Base-by-base conservation (phyloP, 768 basidiomycete genomes). In the Suillus tomentosus region DNA sequence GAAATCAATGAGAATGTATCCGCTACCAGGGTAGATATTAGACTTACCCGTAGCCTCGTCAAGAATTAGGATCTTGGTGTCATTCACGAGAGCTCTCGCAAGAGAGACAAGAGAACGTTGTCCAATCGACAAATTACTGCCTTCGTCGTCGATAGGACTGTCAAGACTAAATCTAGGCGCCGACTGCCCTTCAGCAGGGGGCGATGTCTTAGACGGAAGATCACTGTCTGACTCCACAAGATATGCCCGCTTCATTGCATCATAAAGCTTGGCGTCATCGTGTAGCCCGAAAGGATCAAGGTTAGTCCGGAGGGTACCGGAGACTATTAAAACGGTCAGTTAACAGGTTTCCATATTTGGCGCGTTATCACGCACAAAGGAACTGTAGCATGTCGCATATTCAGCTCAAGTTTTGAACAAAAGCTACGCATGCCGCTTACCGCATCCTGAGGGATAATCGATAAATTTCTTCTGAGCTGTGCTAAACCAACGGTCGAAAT, bases 61-160 rank as follows among this genome's bases (percentile, higher is more conserved):
- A 13, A 98, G 80, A 54, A 97, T 87, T 57, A 96, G 87, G 39
- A 96, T 86, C 72, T 86, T 89, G 14, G 90, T 83, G 72, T 95
- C 85, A 69, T 95, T 92, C 40, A 96, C 95, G 31, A 97, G 77
- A 0, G 95, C 96, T 40, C 96, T 83, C 17, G 96, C 96, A 37
- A 96, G 82, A 7, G 50, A 3, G 92, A 93, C 22, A 96, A 79
- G 50, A 11, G 89, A 92, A 27, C 94, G 84, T 86, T 95, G 67
- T 66, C 58, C 57, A 82, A 81, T 79, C 86, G 84, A 36, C 22
- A 56, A 70, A 72, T 96, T 96, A 36, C 79, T 80, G 27, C 96
- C 96, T 72, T 96, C 95, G 63, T 91, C 91, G 66, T 96, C 94
- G 58, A 97, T 85, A 3, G 85, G 77, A 40, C 85, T 90, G 73